Evolutionary conservation across 306 rosid genomes (phyloP), one percentile per base, ranked within the genome.

Genomic region (Trifolium pratense): DNA sequence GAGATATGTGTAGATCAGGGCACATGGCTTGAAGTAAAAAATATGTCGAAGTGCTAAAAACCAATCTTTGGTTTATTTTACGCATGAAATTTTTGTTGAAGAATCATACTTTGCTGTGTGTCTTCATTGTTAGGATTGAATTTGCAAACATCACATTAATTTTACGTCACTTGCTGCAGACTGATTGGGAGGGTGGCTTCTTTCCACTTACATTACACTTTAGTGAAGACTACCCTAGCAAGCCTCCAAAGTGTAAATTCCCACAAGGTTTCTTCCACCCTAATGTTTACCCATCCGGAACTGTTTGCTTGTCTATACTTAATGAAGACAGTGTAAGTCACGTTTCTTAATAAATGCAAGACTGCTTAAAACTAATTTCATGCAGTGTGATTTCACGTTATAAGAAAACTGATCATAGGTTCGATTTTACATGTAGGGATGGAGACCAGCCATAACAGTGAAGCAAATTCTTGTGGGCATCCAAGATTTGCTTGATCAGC

Each of bases 381-480:
- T 56, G 23, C 53, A 26, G 39, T 40, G 1, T 80, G 46, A 42
- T 51, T 8, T 61, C 20, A 13, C 78, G 21, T 56, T 12, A 49
- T 16, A 26, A 32, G 39, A 51, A 34, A 34, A 67, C 42, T 55
- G 53, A 66, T 55, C 14, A 66, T 34, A 31, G 77, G 70, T 49
- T 73, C 18, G 15, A 60, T 71, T 42, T 36, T 66, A 36, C 74
- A 49, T 83, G 75, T 80, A 93, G 97, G 99, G 97, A 58, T 94
- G 97, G 99, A 94, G 97, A 84, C 99, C 99, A 17, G 97, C 97
- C 67, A 94, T 91, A 80, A 94, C 99, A n/a, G 99, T 94, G 55
- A 91, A 88, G 81, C 99, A 94, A 80, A 94, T 94, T 81, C 96
- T 94, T 51, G 91, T 94, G 57, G 99, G 99, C 49, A 94, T 94